Evolutionary conservation across 768 basidiomycete species (phyloP).

Genomic region (Boletus barrowsii): DNA sequence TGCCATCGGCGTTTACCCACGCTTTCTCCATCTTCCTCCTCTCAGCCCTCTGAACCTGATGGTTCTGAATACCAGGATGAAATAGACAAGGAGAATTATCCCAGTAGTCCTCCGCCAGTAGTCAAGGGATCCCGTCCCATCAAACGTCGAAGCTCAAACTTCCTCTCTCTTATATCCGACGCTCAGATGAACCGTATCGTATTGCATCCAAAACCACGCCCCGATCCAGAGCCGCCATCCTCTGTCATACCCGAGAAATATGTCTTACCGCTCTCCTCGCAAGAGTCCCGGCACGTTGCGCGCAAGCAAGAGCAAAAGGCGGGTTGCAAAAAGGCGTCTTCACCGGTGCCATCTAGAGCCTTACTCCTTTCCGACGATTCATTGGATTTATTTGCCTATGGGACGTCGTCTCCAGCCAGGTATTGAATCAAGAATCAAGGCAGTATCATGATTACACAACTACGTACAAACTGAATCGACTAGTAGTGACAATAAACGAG

Average conservation of each 20-base stretch:
- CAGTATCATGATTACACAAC: too few species aligned
- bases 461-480: too few species aligned
- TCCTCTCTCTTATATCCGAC: slow-evolving; percentile 39
- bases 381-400: slow-evolving; percentile 46
- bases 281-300: neutral
- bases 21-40: slow-evolving; percentile 10
- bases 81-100: slow-evolving; percentile 20
- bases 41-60: slow-evolving; percentile 13
- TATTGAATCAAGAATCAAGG: slow-evolving; percentile 10
- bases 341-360: neutral
- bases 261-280: slow-evolving; percentile 5
- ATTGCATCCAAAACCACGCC: slow-evolving; percentile 28
- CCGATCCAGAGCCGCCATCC: neutral
- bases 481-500: too few species aligned
- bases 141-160: slow-evolving; percentile 29
- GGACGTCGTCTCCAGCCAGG: slow-evolving; percentile 29
- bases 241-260: slow-evolving; percentile 18
- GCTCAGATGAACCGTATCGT: slow-evolving; percentile 36
- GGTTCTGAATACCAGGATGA: slow-evolving; percentile 23
- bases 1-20: neutral
- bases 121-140: slow-evolving; percentile 7
- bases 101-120: slow-evolving; percentile 3
- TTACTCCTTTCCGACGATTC: slow-evolving; percentile 44
- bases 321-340: neutral
- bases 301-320: slow-evolving; percentile 9